Evolutionary conservation across 306 rosid genomes (phyloP).

Genomic region (Quercus ilex): DNA sequence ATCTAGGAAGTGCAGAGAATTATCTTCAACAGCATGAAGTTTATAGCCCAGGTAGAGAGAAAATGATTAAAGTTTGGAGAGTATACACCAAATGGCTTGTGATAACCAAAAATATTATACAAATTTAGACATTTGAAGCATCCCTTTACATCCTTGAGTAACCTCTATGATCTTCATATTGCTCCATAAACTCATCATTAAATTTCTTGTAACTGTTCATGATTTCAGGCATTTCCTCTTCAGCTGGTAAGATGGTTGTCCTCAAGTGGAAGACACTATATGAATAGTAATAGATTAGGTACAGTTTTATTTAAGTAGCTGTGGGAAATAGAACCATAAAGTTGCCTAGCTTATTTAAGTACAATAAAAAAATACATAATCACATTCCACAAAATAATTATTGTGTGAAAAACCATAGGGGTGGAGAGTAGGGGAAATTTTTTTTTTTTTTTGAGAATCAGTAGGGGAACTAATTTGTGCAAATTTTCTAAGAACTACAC

Average conservation of each 20-base stretch:
- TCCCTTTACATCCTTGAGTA: slow-evolving; percentile 75
- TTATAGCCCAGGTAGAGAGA: slow-evolving; percentile 17
- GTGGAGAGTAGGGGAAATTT: background rate
- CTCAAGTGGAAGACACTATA: slow-evolving; percentile 93
- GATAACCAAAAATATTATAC: slow-evolving; percentile 18
- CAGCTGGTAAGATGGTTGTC: slow-evolving; percentile 95
- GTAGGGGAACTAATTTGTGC: background rate
- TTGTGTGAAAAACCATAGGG: background rate
- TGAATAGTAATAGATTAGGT: background rate
- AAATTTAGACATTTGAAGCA: slow-evolving; percentile 6
- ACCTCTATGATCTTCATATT: slow-evolving; percentile 84
- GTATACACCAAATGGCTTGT: slow-evolving; percentile 23
- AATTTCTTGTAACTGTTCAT: slow-evolving; percentile 92
- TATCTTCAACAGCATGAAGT: slow-evolving; percentile 27
- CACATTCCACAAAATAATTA: background rate
- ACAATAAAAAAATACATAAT: slow-evolving; percentile 1
- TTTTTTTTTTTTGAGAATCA: no score
- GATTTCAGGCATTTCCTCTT: slow-evolving; percentile 93
- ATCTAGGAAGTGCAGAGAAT: slow-evolving; percentile 18
- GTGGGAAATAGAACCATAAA: slow-evolving; percentile 3
- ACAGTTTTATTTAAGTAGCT: background rate
- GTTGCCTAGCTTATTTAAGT: background rate
- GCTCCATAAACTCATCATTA: slow-evolving; percentile 97
- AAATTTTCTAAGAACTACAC: background rate
- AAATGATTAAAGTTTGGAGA: slow-evolving; percentile 13